These are phyloP conservation scores for Hypomyces rosellus DNA, from an alignment of 2,329 filamentous ascomycete genomes.

Conservation along the genomic window DNA sequence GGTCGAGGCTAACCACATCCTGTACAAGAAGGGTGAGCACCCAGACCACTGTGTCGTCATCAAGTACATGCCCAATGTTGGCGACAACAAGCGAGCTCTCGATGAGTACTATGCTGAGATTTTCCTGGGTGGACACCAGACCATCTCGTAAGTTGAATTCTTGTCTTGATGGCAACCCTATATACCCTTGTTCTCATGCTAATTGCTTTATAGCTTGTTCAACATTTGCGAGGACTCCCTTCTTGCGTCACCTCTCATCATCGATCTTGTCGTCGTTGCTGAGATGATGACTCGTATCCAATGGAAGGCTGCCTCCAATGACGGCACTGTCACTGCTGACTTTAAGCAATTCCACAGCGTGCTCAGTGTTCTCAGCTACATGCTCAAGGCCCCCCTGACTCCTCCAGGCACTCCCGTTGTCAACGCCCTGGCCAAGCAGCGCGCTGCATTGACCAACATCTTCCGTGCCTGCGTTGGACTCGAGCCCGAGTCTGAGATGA, in stretches of 20 bases:
- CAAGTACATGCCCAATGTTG: slow-evolving; percentile 99
- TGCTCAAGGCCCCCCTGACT: slow-evolving; percentile 94
- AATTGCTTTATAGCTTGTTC: slow-evolving; percentile 63
- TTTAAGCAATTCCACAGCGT: slow-evolving; percentile 97
- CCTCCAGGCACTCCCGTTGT: slow-evolving; percentile 92
- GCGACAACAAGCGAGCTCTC: slow-evolving; percentile 96
- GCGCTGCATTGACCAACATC: slow-evolving; percentile 90
- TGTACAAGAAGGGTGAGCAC: slow-evolving; percentile 90
- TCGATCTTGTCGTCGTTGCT: slow-evolving; percentile 84
- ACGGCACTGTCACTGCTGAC: slow-evolving; percentile 50
- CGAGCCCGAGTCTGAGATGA: slow-evolving; percentile 98
- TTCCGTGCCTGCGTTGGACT: slow-evolving; percentile 96
- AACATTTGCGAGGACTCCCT: slow-evolving; percentile 99
- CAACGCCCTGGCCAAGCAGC: slow-evolving; percentile 94
- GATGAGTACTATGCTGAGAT: slow-evolving; percentile 99
- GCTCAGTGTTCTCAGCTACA: slow-evolving; percentile 95
- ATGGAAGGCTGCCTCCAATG: slow-evolving; percentile 64
- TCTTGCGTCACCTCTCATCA: slow-evolving; percentile 91
- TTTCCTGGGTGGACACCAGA: slow-evolving; percentile 97
- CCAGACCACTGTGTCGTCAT: slow-evolving; percentile 98
- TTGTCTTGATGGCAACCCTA: neutral
- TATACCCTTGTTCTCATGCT: slow-evolving; percentile 3
- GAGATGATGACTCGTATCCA: slow-evolving; percentile 99
- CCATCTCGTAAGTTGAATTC: slow-evolving; percentile 60
- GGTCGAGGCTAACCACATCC: slow-evolving; percentile 88